A percentile compares a stretch with the other conserved stretches of the same genome.
phyloP scores from a whole-genome alignment of 2,329 filamentous ascomycete species.

The Talaromyces islandicus region DNA sequence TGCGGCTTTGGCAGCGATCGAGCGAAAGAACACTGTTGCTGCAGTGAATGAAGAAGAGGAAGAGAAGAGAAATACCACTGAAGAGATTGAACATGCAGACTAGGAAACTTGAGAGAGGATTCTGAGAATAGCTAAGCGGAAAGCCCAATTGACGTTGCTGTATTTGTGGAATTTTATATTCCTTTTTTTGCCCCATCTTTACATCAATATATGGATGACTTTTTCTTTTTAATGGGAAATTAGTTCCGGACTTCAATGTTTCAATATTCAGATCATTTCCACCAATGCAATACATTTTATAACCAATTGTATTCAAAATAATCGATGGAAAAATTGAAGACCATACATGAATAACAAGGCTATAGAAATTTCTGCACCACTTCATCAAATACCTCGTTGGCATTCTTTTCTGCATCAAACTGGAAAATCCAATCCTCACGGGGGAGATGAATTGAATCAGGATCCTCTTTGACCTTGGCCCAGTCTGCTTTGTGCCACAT shows the following conservation, averaged over 20 bases:
- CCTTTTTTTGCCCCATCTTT: too few relatives aligned
- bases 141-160: too few relatives aligned
- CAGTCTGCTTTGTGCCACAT: conserved; percentile 51
- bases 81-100: neutral
- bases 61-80: neutral
- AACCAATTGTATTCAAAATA: too few relatives aligned
- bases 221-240: too few relatives aligned
- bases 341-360: neutral
- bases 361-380: conserved; percentile 19
- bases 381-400: conserved; percentile 34
- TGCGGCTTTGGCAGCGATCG: conserved; percentile 1
- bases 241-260: too few relatives aligned
- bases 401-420: conserved; percentile 46
- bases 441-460: conserved; percentile 40
- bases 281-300: too few relatives aligned
- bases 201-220: too few relatives aligned
- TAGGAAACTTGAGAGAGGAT: too few relatives aligned
- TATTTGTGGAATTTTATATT: too few relatives aligned
- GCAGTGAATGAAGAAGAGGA: neutral
- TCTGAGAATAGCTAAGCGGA: too few relatives aligned
- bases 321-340: neutral
- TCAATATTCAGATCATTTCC: too few relatives aligned
- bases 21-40: conserved; percentile 1
- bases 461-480: conserved; percentile 36
- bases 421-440: conserved; percentile 46